Base-by-base conservation (phyloP, 2,329 filamentous ascomycete genomes). In the Ploettnerulaceae sp. region DNA sequence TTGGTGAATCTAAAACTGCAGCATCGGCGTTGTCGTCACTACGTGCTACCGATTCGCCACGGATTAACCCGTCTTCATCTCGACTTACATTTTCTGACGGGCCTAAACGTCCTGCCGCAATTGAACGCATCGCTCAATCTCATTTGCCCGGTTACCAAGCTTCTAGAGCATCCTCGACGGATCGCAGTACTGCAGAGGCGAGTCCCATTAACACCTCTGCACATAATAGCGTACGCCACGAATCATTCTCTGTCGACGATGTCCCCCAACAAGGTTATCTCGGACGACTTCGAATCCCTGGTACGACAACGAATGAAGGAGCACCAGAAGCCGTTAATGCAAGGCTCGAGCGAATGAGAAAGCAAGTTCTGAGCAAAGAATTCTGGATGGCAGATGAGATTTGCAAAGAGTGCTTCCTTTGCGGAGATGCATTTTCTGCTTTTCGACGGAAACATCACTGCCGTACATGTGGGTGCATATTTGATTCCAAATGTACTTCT, bases 381-480 rank as follows among this genome's bases (percentile, higher is more conserved):
- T 97, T 95, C 59, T 97, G 91, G 93, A 98, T 98, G 93, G 87
- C 89, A 49, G 93, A 98, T 63, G 93, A 97, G 62, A 96, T 94
- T 53, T 94, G 91, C 49, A 97, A 95, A 64, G 91, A 96, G 59
- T 98, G 93, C 62, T 98, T 96, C 64, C 79, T 88, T 34, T 98
- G 93, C 60, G 88, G 88, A 34, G 85, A 88, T 48, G 78, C 86
- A 2, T 98, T 98, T 62, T 89, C 89, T 0, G 93, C 91, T 1
- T 97, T 97, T 63, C 80, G 93, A 49, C 81, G 93, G 55, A 98
- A 98, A 63, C 93, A 98, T 65, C 93, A 98, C 66, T 98, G 93
- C 65, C 82, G 94, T 51, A 86, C 82, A 0, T 98, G 93, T 63
- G 93, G 93, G n/a, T 95, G 95, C 61, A 98, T 98, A 34, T 98